A percentile compares a stretch with the other conserved stretches of the same genome.
Conservation (phyloP, 2,329 filamentous ascomycete species). For the Diaporthe nobilis region DNA sequence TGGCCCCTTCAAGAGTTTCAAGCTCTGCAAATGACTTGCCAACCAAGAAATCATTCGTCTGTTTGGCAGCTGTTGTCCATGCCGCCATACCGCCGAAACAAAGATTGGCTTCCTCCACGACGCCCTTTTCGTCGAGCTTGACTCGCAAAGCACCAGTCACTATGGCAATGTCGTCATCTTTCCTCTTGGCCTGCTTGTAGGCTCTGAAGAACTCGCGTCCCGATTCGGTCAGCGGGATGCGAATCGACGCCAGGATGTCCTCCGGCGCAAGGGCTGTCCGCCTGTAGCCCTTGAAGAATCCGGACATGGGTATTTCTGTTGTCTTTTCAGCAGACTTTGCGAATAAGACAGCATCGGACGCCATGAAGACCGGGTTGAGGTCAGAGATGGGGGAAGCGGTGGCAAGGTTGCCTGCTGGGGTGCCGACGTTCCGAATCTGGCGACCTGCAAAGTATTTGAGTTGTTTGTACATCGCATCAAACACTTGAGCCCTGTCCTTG, state of each 20-base stretch:
- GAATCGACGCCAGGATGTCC: constrained; percentile 87
- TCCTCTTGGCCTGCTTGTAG: constrained; percentile 97
- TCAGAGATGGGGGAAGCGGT: constrained; percentile 98
- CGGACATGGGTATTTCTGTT: constrained; percentile 88
- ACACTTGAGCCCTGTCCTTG: constrained; percentile 78
- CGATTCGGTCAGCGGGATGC: constrained; percentile 82
- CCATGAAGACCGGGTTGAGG: constrained; percentile 93
- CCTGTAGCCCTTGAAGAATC: constrained; percentile 94
- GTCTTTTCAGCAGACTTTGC: constrained; percentile 82
- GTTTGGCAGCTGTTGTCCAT: constrained; percentile 88
- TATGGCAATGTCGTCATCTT: constrained; percentile 98
- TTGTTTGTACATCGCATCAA: constrained; percentile 93
- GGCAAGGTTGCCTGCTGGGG: constrained; percentile 92
- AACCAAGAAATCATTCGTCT: constrained; percentile 79
- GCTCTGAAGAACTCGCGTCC: constrained; percentile 88
- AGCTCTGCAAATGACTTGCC: constrained; percentile 87
- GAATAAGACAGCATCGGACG: constrained; percentile 84
- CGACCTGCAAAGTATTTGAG: constrained; percentile 94
- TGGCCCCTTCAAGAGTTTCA: constrained; percentile 87
- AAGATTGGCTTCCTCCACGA: constrained; percentile 81
- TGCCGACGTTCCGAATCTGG: constrained; percentile 98
- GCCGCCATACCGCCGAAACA: constrained; percentile 97
- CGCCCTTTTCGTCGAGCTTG: constrained; percentile 75
- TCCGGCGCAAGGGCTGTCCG: constrained; percentile 85
- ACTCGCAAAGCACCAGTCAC: constrained; percentile 90